These are phyloP conservation scores for Hymenotorrendiella dingleyae DNA, from an alignment of 2,329 filamentous ascomycete species.

Conservation along the genomic window DNA sequence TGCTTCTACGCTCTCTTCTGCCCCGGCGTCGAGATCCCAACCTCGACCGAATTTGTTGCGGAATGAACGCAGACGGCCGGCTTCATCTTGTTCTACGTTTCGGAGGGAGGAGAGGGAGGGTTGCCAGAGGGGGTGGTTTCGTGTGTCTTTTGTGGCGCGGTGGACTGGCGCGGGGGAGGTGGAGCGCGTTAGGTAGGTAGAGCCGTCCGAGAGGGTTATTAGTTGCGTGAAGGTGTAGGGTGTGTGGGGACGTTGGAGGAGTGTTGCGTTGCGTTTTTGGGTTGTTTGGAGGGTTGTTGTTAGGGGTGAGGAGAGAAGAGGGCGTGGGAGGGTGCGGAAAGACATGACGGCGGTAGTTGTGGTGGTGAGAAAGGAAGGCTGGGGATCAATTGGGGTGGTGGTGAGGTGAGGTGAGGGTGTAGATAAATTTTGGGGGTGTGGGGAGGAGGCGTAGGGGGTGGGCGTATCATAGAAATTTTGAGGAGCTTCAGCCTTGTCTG, in stretches of 20 bases:
- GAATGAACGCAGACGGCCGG: slow-evolving; percentile 82
- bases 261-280: slow-evolving; percentile 64
- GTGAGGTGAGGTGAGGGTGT: neutral
- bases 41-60: slow-evolving; percentile 74
- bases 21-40: slow-evolving; percentile 60
- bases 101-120: slow-evolving; percentile 72
- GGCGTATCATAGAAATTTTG: neutral
- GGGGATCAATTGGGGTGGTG: neutral
- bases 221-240: slow-evolving; percentile 98
- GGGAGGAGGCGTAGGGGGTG: slow-evolving; percentile 1
- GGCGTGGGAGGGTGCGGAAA: slow-evolving; percentile 18
- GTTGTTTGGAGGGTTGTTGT: too few relatives aligned
- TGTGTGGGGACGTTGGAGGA: slow-evolving; percentile 79
- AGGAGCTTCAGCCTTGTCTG: neutral
- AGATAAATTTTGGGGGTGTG: slow-evolving; percentile 6
- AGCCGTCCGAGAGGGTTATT: slow-evolving; percentile 85
- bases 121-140: slow-evolving; percentile 90
- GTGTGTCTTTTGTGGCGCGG: slow-evolving; percentile 68
- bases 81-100: slow-evolving; percentile 93
- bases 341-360: slow-evolving; percentile 1
- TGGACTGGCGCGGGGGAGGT: slow-evolving; percentile 62
- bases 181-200: slow-evolving; percentile 73
- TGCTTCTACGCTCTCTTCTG: slow-evolving; percentile 28
- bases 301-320: slow-evolving; percentile 3
- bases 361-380: neutral